Percentiles rank a stretch among this genome's conserved stretches.
Evolutionary conservation across 768 basidiomycete genomes (phyloP).

Genomic region (Xanthoconium purpureum): DNA sequence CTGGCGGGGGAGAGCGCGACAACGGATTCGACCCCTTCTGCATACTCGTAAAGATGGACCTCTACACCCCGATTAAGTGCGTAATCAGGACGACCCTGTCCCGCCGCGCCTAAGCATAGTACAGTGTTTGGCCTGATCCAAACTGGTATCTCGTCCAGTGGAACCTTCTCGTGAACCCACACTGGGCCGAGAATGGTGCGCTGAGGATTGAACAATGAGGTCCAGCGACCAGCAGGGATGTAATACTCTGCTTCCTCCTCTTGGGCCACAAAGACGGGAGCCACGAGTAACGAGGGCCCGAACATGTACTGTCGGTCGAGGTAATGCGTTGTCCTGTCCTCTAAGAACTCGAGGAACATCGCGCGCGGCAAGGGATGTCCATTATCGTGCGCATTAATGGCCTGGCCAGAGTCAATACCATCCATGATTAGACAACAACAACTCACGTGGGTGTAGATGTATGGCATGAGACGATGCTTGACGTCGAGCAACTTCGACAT

Average conservation of each 20-base stretch:
- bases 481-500: slow-evolving; percentile 60
- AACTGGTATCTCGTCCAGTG: slow-evolving; percentile 61
- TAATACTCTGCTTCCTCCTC: slow-evolving; percentile 59
- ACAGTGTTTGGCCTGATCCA: slow-evolving; percentile 61
- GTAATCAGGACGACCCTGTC: slow-evolving; percentile 51
- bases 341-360: slow-evolving; percentile 64
- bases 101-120: slow-evolving; percentile 32
- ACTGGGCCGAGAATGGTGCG: slow-evolving; percentile 54
- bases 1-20: slow-evolving; percentile 15
- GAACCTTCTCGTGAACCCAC: slow-evolving; percentile 64
- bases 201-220: slow-evolving; percentile 53
- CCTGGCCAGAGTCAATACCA: slow-evolving; percentile 31
- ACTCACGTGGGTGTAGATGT: slow-evolving; percentile 55
- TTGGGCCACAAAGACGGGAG: slow-evolving; percentile 55
- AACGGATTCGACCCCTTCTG: slow-evolving; percentile 35
- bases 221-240: slow-evolving; percentile 59
- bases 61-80: slow-evolving; percentile 40
- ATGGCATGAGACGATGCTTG: slow-evolving; percentile 74
- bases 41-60: slow-evolving; percentile 51
- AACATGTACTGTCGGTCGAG: slow-evolving; percentile 62
- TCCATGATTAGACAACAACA: background rate
- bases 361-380: slow-evolving; percentile 61
- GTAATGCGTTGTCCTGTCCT: slow-evolving; percentile 56
- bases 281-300: slow-evolving; percentile 58
- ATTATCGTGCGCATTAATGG: slow-evolving; percentile 46